These are phyloP conservation scores for Infundibulicybe gibba DNA, from an alignment of 768 basidiomycete species.

Conservation along the genomic window DNA sequence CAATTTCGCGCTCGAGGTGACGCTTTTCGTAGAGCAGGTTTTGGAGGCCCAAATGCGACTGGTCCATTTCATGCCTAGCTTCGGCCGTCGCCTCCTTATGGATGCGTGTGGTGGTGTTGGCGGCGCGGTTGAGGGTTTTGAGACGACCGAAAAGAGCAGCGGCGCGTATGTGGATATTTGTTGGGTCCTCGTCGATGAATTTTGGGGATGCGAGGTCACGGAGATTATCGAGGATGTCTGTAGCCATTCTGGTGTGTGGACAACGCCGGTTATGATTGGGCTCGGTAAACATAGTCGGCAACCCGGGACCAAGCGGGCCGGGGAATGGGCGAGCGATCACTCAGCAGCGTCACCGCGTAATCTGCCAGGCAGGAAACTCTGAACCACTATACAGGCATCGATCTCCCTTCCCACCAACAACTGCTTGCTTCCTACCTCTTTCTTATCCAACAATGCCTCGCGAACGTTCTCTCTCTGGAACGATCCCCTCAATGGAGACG, in stretches of 20 bases:
- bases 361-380: no score
- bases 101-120: slow-evolving; percentile 65
- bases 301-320: not conserved
- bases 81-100: slow-evolving; percentile 72
- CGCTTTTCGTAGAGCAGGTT: slow-evolving; percentile 88
- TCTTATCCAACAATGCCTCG: slow-evolving; percentile 32
- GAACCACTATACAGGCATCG: not conserved
- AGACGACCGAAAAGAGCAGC: slow-evolving; percentile 77
- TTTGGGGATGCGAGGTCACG: slow-evolving; percentile 55
- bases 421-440: slow-evolving; percentile 10
- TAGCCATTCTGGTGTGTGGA: slow-evolving; percentile 25
- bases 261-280: slow-evolving; percentile 8
- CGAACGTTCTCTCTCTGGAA: slow-evolving; percentile 65
- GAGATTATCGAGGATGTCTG: slow-evolving; percentile 57
- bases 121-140: slow-evolving; percentile 73
- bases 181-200: slow-evolving; percentile 40
- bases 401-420: slow-evolving; percentile 4
- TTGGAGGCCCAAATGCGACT: slow-evolving; percentile 81
- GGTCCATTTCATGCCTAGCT: slow-evolving; percentile 86
- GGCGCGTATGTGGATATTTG: slow-evolving; percentile 58
- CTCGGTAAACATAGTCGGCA: no score
- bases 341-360: not conserved
- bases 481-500: slow-evolving; percentile 88
- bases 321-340: not conserved
- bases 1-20: slow-evolving; percentile 88